Evolutionary conservation across 2,329 filamentous ascomycete species (phyloP).

Genomic region (Westerdykella sp.): DNA sequence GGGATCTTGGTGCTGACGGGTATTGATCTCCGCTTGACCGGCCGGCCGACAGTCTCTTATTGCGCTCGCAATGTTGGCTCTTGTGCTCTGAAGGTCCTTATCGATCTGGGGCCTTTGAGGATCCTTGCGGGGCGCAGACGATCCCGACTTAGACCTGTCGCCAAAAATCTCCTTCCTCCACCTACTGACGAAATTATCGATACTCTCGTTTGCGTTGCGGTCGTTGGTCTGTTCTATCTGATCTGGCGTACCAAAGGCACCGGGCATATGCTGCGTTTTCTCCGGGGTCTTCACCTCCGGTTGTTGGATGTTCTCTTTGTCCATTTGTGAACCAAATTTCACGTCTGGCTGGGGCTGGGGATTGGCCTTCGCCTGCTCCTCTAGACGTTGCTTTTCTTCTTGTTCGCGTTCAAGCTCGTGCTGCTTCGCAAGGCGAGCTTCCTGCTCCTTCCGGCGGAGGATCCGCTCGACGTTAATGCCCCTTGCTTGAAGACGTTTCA

Average conservation of each 20-base stretch:
- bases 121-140: neutral
- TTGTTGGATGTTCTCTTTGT: constrained; percentile 5
- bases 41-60: constrained; percentile 34
- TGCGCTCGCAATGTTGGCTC: constrained; percentile 32
- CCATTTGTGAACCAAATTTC: neutral
- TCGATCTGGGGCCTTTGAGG: constrained; percentile 26
- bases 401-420: constrained; percentile 66
- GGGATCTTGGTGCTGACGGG: constrained; percentile 32
- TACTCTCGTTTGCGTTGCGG: constrained; percentile 16
- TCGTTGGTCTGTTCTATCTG: constrained; percentile 2
- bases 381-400: constrained; percentile 48
- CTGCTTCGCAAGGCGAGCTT: constrained; percentile 79
- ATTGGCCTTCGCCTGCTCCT: constrained; percentile 20
- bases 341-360: constrained; percentile 5
- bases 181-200: constrained; percentile 29
- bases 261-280: constrained; percentile 27
- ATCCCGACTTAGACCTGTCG: constrained; percentile 10
- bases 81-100: constrained; percentile 30
- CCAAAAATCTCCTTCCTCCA: constrained; percentile 36
- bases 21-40: constrained; percentile 27
- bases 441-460: constrained; percentile 76
- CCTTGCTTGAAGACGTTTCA: constrained; percentile 73
- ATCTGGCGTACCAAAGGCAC: constrained; percentile 34
- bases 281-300: constrained; percentile 26
- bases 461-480: constrained; percentile 98